These are phyloP conservation scores for Aspergillus funiculosus DNA, from an alignment of 495 filamentous ascomycete species.

Conservation along the genomic window DNA sequence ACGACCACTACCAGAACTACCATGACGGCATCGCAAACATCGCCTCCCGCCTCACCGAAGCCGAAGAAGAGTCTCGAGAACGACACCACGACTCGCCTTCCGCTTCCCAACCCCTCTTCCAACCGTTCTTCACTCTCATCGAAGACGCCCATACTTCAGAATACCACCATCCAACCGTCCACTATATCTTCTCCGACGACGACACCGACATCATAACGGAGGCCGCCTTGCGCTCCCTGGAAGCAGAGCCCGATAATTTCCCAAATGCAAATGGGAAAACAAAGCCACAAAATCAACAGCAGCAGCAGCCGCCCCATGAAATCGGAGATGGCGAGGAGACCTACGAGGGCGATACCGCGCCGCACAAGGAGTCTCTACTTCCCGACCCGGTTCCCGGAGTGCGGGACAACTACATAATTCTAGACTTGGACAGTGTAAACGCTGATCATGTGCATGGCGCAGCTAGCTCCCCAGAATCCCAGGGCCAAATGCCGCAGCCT, in stretches of 20 bases:
- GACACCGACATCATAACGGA: conserved; percentile 57
- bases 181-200: conserved; percentile 88
- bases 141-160: conserved; percentile 41
- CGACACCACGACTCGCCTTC: conserved; percentile 8
- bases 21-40: conserved; percentile 10
- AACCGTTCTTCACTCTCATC: conserved; percentile 52
- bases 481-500: conserved; percentile 14
- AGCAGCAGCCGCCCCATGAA: conserved; percentile 14
- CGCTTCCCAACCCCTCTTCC: conserved; percentile 26
- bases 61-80: conserved; percentile 12
- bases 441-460: background rate
- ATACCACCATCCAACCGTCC: conserved; percentile 71
- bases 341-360: conserved; percentile 12
- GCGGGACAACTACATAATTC: conserved; percentile 38
- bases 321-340: conserved; percentile 14
- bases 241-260: conserved; percentile 26
- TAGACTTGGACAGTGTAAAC: conserved; percentile 35
- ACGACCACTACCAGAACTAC: conserved; percentile 11
- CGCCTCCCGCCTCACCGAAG: conserved; percentile 7
- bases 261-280: conserved; percentile 18
- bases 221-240: conserved; percentile 41
- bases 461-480: conserved; percentile 10
- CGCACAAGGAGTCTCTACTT: conserved; percentile 27
- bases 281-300: background rate
- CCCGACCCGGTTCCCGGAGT: conserved; percentile 39